Percentiles rank a stretch among this genome's conserved stretches.
Evolutionary conservation across 2,329 filamentous ascomycete genomes (phyloP).

Genomic region (Epichloe bromicola): DNA sequence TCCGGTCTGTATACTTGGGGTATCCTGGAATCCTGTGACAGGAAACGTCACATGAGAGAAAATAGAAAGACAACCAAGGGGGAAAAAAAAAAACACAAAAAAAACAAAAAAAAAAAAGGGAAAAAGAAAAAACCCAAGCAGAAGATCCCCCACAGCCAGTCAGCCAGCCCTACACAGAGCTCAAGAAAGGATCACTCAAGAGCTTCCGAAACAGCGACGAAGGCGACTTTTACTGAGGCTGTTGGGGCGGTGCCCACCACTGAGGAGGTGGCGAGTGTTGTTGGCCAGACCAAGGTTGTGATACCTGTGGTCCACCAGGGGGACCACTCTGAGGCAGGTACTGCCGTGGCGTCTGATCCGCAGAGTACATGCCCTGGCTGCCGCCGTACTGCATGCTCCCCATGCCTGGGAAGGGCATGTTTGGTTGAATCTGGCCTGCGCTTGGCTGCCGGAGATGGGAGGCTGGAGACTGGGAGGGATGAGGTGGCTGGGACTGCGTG

Average conservation of each 20-base stretch:
- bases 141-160: neutral
- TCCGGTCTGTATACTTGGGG: constrained; percentile 22
- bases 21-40: constrained; percentile 21
- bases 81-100: neutral
- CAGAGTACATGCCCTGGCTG: constrained; percentile 44
- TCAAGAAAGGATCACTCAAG: neutral
- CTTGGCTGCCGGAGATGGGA: constrained; percentile 47
- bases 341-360: constrained; percentile 50
- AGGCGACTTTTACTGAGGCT: constrained; percentile 22
- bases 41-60: constrained; percentile 12
- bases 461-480: constrained; percentile 42
- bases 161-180: neutral
- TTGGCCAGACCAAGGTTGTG: constrained; percentile 43
- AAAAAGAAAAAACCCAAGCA: neutral
- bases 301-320: constrained; percentile 34
- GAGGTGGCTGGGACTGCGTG: constrained; percentile 37
- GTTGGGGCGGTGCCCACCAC: constrained; percentile 42
- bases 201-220: neutral
- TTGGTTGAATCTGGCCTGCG: constrained; percentile 42
- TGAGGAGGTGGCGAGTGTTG: constrained; percentile 50
- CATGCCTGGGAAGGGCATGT: constrained; percentile 52
- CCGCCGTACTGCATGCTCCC: constrained; percentile 44
- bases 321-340: constrained; percentile 51
- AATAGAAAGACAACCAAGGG: constrained; percentile 7
- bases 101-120: neutral